A percentile compares a stretch with the other conserved stretches of the same genome.
Conservation (phyloP, 163 green algal species). For the Chloroidium sp. region DNA sequence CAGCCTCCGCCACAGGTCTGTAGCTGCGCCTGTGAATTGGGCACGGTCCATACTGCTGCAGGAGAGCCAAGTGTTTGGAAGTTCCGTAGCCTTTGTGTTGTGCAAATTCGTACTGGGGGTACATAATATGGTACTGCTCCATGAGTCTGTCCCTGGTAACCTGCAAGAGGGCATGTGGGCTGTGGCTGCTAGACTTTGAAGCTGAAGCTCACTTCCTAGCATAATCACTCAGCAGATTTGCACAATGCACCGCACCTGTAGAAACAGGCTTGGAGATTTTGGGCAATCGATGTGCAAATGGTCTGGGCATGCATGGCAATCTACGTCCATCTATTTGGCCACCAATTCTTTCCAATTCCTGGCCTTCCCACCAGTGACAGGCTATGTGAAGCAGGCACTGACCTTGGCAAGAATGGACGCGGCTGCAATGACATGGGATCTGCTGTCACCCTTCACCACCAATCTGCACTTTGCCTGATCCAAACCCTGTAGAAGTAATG, state of each 20-base stretch:
- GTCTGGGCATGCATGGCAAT: background rate
- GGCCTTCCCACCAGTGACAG: no score
- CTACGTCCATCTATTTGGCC: no score
- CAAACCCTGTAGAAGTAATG: constrained; percentile 11
- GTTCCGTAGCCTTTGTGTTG: constrained; percentile 47
- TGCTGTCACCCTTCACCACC: constrained; percentile 75
- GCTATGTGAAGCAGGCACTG: background rate
- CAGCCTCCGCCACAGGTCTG: background rate
- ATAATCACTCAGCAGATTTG: background rate
- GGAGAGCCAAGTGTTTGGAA: constrained; percentile 55
- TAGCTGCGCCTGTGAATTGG: constrained; percentile 48
- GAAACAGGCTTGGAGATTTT: background rate
- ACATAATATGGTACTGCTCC: constrained; percentile 52
- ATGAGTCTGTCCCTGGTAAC: constrained; percentile 87
- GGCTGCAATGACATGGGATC: constrained; percentile 68
- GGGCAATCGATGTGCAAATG: background rate
- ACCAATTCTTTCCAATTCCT: no score
- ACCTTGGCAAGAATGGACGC: constrained; percentile 64
- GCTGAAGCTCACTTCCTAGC: background rate
- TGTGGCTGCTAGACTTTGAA: background rate
- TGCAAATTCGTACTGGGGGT: constrained; percentile 78
- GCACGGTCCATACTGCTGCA: constrained; percentile 65
- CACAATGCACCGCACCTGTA: background rate
- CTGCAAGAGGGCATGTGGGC: constrained; percentile 16
- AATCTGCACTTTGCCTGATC: constrained; percentile 19